Evolutionary conservation across 2,329 filamentous ascomycete genomes (phyloP).

Genomic region (Aspergillus glaucus): DNA sequence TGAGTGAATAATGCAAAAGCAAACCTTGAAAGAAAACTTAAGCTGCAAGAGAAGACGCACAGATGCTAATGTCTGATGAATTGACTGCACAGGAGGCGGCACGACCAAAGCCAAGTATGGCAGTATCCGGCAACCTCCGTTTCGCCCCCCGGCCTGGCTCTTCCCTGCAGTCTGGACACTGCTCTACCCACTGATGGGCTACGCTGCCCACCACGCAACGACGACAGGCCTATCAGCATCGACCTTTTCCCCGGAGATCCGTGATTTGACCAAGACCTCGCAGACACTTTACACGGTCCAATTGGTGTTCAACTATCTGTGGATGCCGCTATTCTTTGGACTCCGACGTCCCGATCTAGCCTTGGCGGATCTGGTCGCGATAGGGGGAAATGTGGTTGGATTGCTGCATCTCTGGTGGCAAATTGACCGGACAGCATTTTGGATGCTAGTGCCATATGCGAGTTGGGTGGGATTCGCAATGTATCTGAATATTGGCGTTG

Average conservation of each 20-base stretch:
- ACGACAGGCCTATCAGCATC: constrained; percentile 18
- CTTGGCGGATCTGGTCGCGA: constrained; percentile 64
- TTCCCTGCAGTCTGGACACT: constrained; percentile 56
- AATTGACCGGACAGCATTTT: constrained; percentile 66
- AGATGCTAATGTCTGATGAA: neutral
- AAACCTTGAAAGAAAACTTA: neutral
- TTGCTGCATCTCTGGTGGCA: constrained; percentile 69
- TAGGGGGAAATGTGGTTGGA: constrained; percentile 67
- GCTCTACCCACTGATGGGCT: constrained; percentile 71
- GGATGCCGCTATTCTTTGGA: constrained; percentile 93
- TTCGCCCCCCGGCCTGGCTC: constrained; percentile 50
- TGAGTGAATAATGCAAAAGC: constrained; percentile 8
- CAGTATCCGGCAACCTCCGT: constrained; percentile 42
- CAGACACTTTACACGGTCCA: constrained; percentile 81
- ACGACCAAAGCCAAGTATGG: constrained; percentile 32
- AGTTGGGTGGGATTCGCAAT: constrained; percentile 83
- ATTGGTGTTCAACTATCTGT: constrained; percentile 75
- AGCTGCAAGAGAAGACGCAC: neutral
- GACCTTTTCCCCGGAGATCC: constrained; percentile 54
- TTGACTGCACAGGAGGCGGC: constrained; percentile 14
- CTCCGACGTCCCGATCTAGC: constrained; percentile 66
- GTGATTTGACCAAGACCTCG: constrained; percentile 57
- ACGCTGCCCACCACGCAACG: constrained; percentile 74
- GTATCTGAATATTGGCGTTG: constrained; percentile 68
- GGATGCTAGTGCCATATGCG: constrained; percentile 72